Evolutionary conservation across 176 grass and related monocot species (phyloP).

Genomic region (Oryza longistaminata): DNA sequence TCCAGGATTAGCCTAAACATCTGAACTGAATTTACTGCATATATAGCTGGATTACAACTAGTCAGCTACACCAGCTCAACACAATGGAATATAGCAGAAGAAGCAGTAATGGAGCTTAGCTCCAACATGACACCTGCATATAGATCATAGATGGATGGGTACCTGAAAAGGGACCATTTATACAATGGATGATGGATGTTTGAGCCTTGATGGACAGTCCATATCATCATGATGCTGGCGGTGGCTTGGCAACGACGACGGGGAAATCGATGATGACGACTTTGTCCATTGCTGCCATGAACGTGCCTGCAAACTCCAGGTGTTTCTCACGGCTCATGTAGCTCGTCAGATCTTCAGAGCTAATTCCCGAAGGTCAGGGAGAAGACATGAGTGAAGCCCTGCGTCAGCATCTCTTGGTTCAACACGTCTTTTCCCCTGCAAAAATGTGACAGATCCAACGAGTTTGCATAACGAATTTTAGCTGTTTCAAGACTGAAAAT

Average conservation of each 20-base stretch:
- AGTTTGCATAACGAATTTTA: not conserved
- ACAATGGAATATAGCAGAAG: not conserved
- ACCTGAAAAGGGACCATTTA: not conserved
- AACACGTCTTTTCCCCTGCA: constrained; percentile 41
- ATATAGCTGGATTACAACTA: not conserved
- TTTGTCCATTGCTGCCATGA: constrained; percentile 68
- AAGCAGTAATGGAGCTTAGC: not conserved
- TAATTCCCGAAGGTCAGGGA: constrained; percentile 40
- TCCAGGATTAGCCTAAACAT: constrained; percentile 4
- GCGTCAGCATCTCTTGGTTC: constrained; percentile 42
- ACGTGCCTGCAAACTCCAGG: constrained; percentile 49
- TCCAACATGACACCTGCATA: not conserved
- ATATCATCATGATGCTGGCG: not conserved
- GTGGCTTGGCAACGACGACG: constrained; percentile 45
- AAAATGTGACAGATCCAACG: not conserved
- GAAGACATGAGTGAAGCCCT: constrained; percentile 60
- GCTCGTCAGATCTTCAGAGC: constrained; percentile 38
- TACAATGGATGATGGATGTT: not conserved
- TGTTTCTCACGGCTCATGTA: constrained; percentile 49
- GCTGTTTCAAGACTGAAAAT: not conserved
- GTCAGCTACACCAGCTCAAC: constrained; percentile 11
- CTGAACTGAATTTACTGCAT: constrained; percentile 7
- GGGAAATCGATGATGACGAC: constrained; percentile 65
- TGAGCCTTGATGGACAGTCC: not conserved
- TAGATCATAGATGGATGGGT: not conserved